Percentiles rank a stretch among this genome's conserved stretches.
Evolutionary conservation across 352 stramenopile genomes (phyloP).

Genomic region (Globisporangium yorkense): DNA sequence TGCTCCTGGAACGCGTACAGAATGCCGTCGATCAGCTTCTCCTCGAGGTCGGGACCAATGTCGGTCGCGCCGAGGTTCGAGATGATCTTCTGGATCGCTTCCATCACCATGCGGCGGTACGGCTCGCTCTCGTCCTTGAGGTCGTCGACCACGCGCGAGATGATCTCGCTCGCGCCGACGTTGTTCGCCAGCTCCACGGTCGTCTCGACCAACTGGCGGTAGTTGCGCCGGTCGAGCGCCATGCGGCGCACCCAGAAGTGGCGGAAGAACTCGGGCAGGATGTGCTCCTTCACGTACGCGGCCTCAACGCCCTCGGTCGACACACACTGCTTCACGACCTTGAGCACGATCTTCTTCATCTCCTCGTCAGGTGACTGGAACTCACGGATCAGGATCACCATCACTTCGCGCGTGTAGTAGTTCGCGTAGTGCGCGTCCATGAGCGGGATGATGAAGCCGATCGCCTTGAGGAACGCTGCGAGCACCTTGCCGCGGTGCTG

Average conservation of each 20-base stretch:
- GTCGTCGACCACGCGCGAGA: constrained; percentile 96
- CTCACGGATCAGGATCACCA: constrained; percentile 98
- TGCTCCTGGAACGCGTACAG: constrained; percentile 99
- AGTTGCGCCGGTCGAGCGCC: constrained; percentile 97
- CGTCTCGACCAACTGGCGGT: constrained; percentile 98
- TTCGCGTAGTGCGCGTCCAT: constrained; percentile 99
- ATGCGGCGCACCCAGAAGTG: constrained; percentile 99
- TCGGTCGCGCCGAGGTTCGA: constrained; percentile 95
- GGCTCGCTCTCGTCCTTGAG: constrained; percentile 99
- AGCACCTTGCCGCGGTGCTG: constrained; percentile 97
- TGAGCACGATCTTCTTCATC: constrained; percentile 99
- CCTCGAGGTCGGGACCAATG: constrained; percentile 96
- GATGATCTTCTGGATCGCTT: constrained; percentile 98
- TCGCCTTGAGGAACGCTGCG: constrained; percentile 98
- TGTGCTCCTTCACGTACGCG: constrained; percentile 96
- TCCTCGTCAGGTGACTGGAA: constrained; percentile 99
- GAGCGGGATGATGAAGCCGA: constrained; percentile 99
- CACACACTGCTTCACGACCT: constrained; percentile 98
- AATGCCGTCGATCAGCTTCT: constrained; percentile 99
- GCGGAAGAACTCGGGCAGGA: constrained; percentile 98
- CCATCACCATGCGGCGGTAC: constrained; percentile 99
- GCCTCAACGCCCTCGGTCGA: constrained; percentile 97
- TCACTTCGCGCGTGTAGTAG: constrained; percentile 98
- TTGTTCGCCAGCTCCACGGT: constrained; percentile 99
- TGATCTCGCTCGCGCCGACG: constrained; percentile 98